Evolutionary conservation across 75 land plant genomes (phyloP), one percentile per base, ranked within the genome.

Genomic region (Ceratopteris richardii): DNA sequence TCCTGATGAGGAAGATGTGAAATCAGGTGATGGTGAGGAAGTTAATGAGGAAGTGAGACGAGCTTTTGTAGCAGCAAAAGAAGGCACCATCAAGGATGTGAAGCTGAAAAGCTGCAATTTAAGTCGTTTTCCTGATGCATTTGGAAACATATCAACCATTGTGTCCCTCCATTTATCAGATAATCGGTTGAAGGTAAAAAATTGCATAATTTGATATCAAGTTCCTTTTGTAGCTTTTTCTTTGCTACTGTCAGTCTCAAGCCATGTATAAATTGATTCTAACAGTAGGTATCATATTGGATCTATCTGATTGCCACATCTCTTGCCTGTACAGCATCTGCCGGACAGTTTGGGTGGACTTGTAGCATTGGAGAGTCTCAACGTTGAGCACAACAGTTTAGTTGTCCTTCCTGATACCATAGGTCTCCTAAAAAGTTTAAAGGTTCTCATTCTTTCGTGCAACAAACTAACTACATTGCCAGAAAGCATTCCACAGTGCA

Each of bases 261-360:
- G 28, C 22, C 29, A 25, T 57, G 13, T 27, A 31, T 1, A 28
- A 26, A 18, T 20, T 26, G 31, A 18, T 31, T 21, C 17, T 58
- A n/a, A n/a, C n/a, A n/a, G n/a, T 39, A 56, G 23, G 57, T 23
- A 23, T 12, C 28, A 19, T 24, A 18, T 50, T 29, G n/a, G 37
- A 33, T 33, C 9, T 33, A 9, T 9, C 3, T 33, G 3, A 33
- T 33, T 33, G 7, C 9, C 37, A 33, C 7, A 3, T 46, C n/a
- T 22, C 40, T 56, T 62, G 39, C 36, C 11, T 20, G 5, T 42
- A 72, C 81, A 93, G 98, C 59, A 41, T 9, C 56, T 93, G 25
- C 86, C 98, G 20, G 98, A 93, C 61, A 72, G 94, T 29, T 71
- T 93, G 39, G 80, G 79, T 51, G 82, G 89, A 28, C 62, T 93